Conservation (phyloP, 768 basidiomycete species). For the Boletus subcaerulescens region DNA sequence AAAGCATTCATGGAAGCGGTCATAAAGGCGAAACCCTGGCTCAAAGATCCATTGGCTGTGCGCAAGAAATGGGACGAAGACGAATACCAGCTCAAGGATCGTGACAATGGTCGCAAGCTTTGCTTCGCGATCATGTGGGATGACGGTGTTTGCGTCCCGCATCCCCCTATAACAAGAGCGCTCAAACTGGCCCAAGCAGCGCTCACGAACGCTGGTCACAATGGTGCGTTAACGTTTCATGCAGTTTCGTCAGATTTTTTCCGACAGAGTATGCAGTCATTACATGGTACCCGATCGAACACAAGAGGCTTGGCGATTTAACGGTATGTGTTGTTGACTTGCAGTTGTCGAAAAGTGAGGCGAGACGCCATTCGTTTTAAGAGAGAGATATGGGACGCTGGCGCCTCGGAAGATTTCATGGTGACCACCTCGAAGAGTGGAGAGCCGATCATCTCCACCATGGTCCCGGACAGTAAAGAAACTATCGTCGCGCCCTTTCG, state of each 20-base stretch:
- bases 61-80: constrained; percentile 61
- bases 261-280: constrained; percentile 46
- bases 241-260: neutral
- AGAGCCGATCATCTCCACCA: constrained; percentile 54
- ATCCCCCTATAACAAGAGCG: constrained; percentile 63
- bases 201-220: constrained; percentile 58
- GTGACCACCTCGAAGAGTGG: constrained; percentile 38
- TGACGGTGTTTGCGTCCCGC: constrained; percentile 56
- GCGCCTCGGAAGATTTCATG: constrained; percentile 45
- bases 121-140: constrained; percentile 68
- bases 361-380: constrained; percentile 13
- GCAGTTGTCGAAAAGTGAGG: neutral
- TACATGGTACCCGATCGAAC: constrained; percentile 61
- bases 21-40: constrained; percentile 59
- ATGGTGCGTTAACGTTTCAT: constrained; percentile 39
- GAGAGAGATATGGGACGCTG: constrained; percentile 45
- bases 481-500: constrained; percentile 20
- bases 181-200: constrained; percentile 55
- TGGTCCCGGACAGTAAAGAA: constrained; percentile 36
- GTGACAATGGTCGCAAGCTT: constrained; percentile 47
- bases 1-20: constrained; percentile 66
- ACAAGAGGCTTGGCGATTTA: constrained; percentile 41
- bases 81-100: constrained; percentile 57
- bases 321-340: constrained; percentile 37
- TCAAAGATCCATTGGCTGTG: constrained; percentile 55